Conservation (phyloP, 2,329 filamentous ascomycete species). For the Graphilbum ipis-grandicollis region DNA sequence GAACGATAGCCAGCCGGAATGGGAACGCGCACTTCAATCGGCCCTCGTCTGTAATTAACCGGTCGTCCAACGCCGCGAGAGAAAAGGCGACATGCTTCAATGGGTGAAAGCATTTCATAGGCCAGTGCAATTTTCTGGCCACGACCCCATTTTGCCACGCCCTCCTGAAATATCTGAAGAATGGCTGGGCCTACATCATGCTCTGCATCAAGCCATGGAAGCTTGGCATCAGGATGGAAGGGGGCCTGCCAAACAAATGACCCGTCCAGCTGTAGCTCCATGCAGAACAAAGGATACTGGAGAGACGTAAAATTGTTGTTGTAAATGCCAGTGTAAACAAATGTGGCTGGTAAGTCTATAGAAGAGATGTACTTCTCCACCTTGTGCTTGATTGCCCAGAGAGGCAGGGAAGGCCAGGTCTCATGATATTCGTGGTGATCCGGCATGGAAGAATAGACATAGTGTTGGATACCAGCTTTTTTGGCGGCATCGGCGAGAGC, state of each 20-base stretch:
- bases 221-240: slow-evolving; percentile 72
- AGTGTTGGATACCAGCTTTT: slow-evolving; percentile 69
- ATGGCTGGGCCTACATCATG: slow-evolving; percentile 89
- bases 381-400: slow-evolving; percentile 85
- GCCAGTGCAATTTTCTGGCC: slow-evolving; percentile 63
- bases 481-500: slow-evolving; percentile 82
- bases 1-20: slow-evolving; percentile 78
- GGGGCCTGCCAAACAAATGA: slow-evolving; percentile 88
- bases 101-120: slow-evolving; percentile 74
- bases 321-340: slow-evolving; percentile 93
- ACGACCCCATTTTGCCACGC: slow-evolving; percentile 64
- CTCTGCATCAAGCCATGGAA: slow-evolving; percentile 93
- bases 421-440: slow-evolving; percentile 71
- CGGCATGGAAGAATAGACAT: slow-evolving; percentile 94
- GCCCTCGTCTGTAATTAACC: slow-evolving; percentile 60
- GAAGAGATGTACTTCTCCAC: slow-evolving; percentile 83
- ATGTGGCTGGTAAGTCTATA: slow-evolving; percentile 70
- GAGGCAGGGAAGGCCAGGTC: slow-evolving; percentile 64
- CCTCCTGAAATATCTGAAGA: slow-evolving; percentile 89
- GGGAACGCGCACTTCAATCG: slow-evolving; percentile 70
- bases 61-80: slow-evolving; percentile 59
- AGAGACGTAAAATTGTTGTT: slow-evolving; percentile 98
- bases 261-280: slow-evolving; percentile 62
- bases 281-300: slow-evolving; percentile 84
- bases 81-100: slow-evolving; percentile 68